Evolutionary conservation across 2,329 filamentous ascomycete species (phyloP).

Genomic region (Cladosporium sp.): DNA sequence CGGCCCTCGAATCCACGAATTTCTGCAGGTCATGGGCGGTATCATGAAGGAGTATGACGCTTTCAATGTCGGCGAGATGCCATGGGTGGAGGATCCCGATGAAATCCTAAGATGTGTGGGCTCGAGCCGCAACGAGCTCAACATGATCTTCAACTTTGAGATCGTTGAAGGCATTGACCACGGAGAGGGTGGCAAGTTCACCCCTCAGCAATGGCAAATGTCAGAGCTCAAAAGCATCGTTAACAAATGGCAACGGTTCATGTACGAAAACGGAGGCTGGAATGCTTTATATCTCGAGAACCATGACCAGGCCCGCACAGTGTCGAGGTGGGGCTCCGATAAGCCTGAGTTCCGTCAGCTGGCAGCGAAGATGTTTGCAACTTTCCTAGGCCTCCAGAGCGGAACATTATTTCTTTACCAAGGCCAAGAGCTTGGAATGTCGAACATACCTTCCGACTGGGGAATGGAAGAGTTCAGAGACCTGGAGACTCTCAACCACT

Average conservation of each 20-base stretch:
- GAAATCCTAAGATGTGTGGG: constrained; percentile 49
- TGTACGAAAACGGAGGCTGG: constrained; percentile 56
- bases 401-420: constrained; percentile 48
- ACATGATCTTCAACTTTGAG: constrained; percentile 68
- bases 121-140: constrained; percentile 50
- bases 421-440: constrained; percentile 47
- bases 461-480: constrained; percentile 43
- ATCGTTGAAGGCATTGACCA: constrained; percentile 44
- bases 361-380: constrained; percentile 50
- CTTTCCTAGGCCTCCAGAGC: constrained; percentile 14
- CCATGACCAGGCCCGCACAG: constrained; percentile 55
- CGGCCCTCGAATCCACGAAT: constrained; percentile 42
- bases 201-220: constrained; percentile 44
- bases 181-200: constrained; percentile 41
- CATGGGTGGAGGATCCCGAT: constrained; percentile 38
- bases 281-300: constrained; percentile 60
- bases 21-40: constrained; percentile 37
- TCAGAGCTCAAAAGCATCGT: constrained; percentile 45
- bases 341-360: constrained; percentile 41
- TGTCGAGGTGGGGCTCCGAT: constrained; percentile 51
- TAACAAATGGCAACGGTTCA: constrained; percentile 54
- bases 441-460: constrained; percentile 41
- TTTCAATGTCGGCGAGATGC: constrained; percentile 46
- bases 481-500: constrained; percentile 52
- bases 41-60: constrained; percentile 44